Percentiles rank a stretch among this genome's conserved stretches.
phyloP scores from a whole-genome alignment of 2,329 filamentous ascomycete genomes.

The Epichloe glyceriae region DNA sequence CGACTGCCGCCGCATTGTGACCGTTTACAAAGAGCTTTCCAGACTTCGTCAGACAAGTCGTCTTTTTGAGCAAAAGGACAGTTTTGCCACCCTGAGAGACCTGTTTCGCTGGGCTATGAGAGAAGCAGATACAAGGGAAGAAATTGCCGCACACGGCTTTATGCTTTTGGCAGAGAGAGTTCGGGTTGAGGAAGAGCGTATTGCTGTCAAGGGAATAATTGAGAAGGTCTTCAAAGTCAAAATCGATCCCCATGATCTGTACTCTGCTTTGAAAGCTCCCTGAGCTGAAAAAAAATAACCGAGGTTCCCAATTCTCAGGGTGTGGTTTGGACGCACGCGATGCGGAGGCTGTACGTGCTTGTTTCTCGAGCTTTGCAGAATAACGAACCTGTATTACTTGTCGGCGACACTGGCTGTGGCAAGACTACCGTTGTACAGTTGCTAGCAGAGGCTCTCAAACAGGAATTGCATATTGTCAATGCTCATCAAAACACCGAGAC shows the following conservation, averaged over 20 bases:
- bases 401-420: conserved; percentile 93
- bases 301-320: conserved; percentile 39
- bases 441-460: conserved; percentile 66
- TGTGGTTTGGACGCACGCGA: conserved; percentile 90
- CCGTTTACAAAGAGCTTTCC: conserved; percentile 87
- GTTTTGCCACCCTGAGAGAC: conserved; percentile 91
- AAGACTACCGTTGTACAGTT: conserved; percentile 96
- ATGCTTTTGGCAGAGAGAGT: conserved; percentile 95
- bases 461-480: conserved; percentile 78
- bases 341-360: conserved; percentile 81
- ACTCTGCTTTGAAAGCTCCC: conserved; percentile 46
- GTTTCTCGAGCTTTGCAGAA: conserved; percentile 78
- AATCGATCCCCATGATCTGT: conserved; percentile 63
- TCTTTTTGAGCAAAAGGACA: conserved; percentile 92
- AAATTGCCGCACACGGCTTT: conserved; percentile 84
- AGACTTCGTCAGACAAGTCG: conserved; percentile 78
- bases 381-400: conserved; percentile 84
- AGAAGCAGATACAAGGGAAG: conserved; percentile 70
- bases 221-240: conserved; percentile 81
- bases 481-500: conserved; percentile 98
- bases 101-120: conserved; percentile 90
- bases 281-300: conserved; percentile 38
- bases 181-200: conserved; percentile 74
- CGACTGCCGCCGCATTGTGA: conserved; percentile 81
- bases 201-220: conserved; percentile 75